Base-by-base conservation (phyloP, 306 rosid species). In the Lagenaria siceraria region DNA sequence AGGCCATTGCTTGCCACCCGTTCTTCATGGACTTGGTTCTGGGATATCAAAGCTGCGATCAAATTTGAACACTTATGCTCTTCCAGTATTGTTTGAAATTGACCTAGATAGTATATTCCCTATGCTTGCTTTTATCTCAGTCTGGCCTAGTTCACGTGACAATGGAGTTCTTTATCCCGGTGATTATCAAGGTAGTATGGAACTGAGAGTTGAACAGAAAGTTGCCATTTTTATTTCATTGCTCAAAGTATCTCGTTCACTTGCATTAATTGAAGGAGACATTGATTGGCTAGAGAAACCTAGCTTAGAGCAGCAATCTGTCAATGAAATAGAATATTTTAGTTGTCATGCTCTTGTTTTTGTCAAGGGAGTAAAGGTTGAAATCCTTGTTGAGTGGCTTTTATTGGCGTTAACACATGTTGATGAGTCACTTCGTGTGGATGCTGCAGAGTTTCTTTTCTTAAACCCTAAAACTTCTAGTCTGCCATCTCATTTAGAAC, bases 231-330 rank as follows among this genome's bases (percentile, higher is more conserved):
- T 92, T 80, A 96, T 95, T 81, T 95, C 99, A 76, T 78, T 95
- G 84, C 92, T 95, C 75, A 95, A 95, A 90, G 99, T 87, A 40
- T 95, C 93, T 59, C 97, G 99, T 74, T 86, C 85, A 19, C 96
- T 92, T 81, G 99, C 97, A 75, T 82, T 95, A 88, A 84, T 92
- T 81, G 99, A 95, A 83, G 99, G 99, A 53, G 97, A 95, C 80
- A 88, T 95, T 69, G 89, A 88, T 83, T 90, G 97, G 95, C 75
- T 75, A 79, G 87, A 82, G 77, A 80, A 80, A 79, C 83, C 83
- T 77, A 74, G 75, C 36, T 70, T 78, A 38, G 51, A 52, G 40
- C 60, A 54, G 55, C 78, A 84, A 49, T 81, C 66, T 81, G 63
- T 70, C 55, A 82, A 48, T 31, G 87, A 75, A 76, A 63, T 74